phyloP scores from a whole-genome alignment of 345 rosid genomes.

The Lepidium africanum region DNA sequence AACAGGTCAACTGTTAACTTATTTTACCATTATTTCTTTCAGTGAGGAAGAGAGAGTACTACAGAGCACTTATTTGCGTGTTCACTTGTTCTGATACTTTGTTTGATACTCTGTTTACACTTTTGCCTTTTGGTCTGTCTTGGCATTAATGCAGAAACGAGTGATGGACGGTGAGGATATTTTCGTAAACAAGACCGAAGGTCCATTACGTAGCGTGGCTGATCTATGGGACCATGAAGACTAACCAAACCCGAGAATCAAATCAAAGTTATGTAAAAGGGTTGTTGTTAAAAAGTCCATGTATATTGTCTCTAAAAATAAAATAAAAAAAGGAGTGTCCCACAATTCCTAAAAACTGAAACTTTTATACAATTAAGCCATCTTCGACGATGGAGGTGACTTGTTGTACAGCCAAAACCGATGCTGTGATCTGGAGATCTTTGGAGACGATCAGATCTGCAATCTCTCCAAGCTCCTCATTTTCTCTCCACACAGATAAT shows the following conservation, averaged over 20 bases:
- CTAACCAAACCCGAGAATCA: not conserved
- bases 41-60: not conserved
- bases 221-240: conserved; percentile 57
- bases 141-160: conserved; percentile 29
- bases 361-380: not conserved
- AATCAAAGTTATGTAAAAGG: not conserved
- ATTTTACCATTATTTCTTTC: not conserved
- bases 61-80: not conserved
- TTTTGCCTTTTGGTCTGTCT: not conserved
- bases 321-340: not conserved
- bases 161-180: conserved; percentile 42
- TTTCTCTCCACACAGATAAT: conserved; percentile 30
- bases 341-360: not conserved
- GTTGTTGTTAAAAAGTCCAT: not conserved
- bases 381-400: conserved; percentile 10
- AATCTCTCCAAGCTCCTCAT: conserved; percentile 30
- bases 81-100: not conserved
- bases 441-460: conserved; percentile 31
- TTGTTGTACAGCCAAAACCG: conserved; percentile 30
- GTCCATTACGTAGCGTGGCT: conserved; percentile 44
- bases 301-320: not conserved
- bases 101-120: not conserved
- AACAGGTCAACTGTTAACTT: conserved; percentile 22
- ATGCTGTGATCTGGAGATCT: conserved; percentile 20
- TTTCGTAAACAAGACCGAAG: conserved; percentile 33